Conservation (phyloP, 2,329 filamentous ascomycete species). For the Cryoendolithus antarcticus region DNA sequence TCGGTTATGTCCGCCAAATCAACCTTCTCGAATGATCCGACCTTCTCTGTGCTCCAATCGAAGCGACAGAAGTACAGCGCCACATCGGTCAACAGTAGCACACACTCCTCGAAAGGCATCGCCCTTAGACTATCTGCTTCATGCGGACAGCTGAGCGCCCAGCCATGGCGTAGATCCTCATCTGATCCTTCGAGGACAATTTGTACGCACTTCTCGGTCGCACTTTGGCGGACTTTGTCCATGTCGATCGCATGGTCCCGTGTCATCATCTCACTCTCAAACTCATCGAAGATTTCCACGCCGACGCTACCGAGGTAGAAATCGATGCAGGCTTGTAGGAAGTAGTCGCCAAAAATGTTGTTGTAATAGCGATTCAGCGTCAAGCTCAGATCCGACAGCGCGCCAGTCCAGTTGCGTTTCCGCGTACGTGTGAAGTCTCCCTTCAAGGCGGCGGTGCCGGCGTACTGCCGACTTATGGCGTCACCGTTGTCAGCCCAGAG, state of each 20-base stretch:
- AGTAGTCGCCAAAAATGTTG: constrained; percentile 96
- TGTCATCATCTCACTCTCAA: constrained; percentile 85
- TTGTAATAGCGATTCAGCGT: constrained; percentile 68
- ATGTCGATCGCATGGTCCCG: constrained; percentile 85
- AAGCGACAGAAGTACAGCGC: constrained; percentile 84
- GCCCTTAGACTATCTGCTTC: constrained; percentile 53
- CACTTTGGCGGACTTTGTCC: constrained; percentile 69
- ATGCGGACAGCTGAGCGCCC: constrained; percentile 72
- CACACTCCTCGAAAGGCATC: constrained; percentile 73
- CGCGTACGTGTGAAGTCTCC: constrained; percentile 89
- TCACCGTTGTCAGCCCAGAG: constrained; percentile 98
- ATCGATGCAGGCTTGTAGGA: constrained; percentile 88
- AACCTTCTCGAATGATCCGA: constrained; percentile 80
- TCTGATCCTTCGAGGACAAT: constrained; percentile 61
- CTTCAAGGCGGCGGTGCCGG: constrained; percentile 88
- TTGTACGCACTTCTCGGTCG: constrained; percentile 77
- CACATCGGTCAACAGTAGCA: constrained; percentile 72
- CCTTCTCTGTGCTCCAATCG: constrained; percentile 91
- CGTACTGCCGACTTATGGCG: constrained; percentile 89
- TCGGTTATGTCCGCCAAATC: constrained; percentile 59
- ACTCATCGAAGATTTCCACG: constrained; percentile 78
- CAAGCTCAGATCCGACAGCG: constrained; percentile 78
- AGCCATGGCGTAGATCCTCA: constrained; percentile 79
- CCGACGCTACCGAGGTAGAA: constrained; percentile 85
- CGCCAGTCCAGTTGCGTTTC: constrained; percentile 82